Conservation (phyloP, 257 asterid genomes). For the Salvia miltiorrhiza region DNA sequence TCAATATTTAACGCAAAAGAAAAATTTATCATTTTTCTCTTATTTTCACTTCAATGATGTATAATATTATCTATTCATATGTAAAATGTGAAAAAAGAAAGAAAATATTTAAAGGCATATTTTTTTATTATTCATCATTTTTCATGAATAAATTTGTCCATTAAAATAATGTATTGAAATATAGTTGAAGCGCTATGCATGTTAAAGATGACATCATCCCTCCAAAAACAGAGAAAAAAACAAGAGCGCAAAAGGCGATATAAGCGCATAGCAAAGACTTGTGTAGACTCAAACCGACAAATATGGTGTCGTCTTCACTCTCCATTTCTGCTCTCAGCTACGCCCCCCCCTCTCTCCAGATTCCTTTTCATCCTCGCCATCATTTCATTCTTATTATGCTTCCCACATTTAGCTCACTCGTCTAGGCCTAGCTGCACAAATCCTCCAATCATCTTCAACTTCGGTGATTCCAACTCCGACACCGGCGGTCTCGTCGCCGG, state of each 20-base stretch:
- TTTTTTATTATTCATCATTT: too few relatives aligned
- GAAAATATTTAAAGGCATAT: too few relatives aligned
- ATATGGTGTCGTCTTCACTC: neutral
- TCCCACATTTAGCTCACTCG: slow-evolving; percentile 21
- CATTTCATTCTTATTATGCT: neutral
- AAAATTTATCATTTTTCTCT: too few relatives aligned
- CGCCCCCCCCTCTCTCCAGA: neutral
- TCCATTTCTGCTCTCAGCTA: neutral
- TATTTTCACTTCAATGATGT: too few relatives aligned
- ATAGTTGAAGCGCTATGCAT: too few relatives aligned
- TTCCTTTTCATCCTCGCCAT: slow-evolving; percentile 10
- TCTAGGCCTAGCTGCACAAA: slow-evolving; percentile 39
- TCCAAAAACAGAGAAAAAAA: neutral
- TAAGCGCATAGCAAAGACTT: neutral
- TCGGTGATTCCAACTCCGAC: slow-evolving; percentile 95
- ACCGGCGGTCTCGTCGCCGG: slow-evolving; percentile 90
- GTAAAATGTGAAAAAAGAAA: too few relatives aligned
- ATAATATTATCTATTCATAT: too few relatives aligned
- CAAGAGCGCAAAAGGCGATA: neutral
- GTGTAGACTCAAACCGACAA: neutral
- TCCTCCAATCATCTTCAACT: slow-evolving; percentile 70
- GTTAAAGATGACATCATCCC: neutral
- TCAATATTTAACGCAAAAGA: too few relatives aligned
- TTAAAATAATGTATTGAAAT: too few relatives aligned
- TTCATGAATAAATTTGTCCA: too few relatives aligned